Evolutionary conservation across 2,329 filamentous ascomycete species (phyloP).

Genomic region (Colletotrichum musae): DNA sequence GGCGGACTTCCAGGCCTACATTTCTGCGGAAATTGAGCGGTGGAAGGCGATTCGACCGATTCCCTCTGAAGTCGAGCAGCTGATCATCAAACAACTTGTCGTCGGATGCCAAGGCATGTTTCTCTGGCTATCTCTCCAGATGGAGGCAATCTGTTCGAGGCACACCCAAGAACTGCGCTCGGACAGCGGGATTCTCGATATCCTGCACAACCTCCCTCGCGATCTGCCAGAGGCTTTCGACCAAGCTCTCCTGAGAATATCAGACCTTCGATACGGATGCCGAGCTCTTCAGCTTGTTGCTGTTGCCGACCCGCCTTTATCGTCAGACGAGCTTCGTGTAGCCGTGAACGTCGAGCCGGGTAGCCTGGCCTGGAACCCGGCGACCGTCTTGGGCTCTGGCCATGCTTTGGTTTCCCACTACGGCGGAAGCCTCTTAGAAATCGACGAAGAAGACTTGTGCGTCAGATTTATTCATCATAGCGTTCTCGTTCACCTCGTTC

Average conservation of each 20-base stretch:
- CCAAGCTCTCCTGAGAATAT: not conserved
- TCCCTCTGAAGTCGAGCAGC: not conserved
- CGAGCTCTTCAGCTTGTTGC: not conserved
- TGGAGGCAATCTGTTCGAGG: not conserved
- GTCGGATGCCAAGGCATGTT: not conserved
- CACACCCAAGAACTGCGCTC: constrained; percentile 1
- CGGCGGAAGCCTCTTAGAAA: constrained; percentile 3
- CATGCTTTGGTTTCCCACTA: not conserved
- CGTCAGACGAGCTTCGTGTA: not conserved
- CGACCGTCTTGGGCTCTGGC: not conserved
- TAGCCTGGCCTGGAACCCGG: not conserved
- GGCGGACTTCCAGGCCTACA: not conserved
- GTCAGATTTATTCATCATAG: constrained; percentile 6
- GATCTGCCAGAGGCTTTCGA: not conserved
- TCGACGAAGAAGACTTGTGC: constrained; percentile 12
- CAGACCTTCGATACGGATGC: not conserved
- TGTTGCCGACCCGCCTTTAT: not conserved
- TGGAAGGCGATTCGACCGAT: not conserved
- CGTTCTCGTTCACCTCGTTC: not conserved
- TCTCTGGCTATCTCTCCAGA: not conserved
- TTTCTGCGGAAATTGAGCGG: not conserved
- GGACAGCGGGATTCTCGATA: not conserved
- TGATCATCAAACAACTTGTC: not conserved
- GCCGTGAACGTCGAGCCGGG: not conserved
- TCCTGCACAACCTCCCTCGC: not conserved